Percentiles rank a stretch among this genome's conserved stretches.
Conservation (phyloP, 192 early-diverging fungal genomes). For the Coemansia nantahalensis region DNA sequence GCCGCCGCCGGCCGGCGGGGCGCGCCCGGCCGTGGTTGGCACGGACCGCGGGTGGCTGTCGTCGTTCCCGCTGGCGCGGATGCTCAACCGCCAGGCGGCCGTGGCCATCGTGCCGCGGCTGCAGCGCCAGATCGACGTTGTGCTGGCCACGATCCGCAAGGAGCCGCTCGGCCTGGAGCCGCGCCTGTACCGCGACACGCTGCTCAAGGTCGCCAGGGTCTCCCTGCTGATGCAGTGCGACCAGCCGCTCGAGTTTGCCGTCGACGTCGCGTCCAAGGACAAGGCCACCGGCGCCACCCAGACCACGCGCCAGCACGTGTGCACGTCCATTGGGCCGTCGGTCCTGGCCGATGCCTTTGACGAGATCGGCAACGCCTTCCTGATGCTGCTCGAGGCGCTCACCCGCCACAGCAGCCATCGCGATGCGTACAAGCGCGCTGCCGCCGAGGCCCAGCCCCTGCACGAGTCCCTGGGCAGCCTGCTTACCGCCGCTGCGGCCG, state of each 20-base stretch:
- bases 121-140: constrained; percentile 43
- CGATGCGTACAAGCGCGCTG: constrained; percentile 35
- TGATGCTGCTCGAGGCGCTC: constrained; percentile 47
- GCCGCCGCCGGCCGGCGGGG: background rate
- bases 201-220: constrained; percentile 38
- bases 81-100: constrained; percentile 42
- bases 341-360: constrained; percentile 28
- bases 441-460: constrained; percentile 33
- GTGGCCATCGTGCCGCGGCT: constrained; percentile 40
- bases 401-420: constrained; percentile 45
- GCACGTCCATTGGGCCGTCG: background rate
- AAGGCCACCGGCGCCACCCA: background rate
- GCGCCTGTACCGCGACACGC: constrained; percentile 49
- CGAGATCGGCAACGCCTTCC: constrained; percentile 31
- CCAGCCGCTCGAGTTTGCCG: constrained; percentile 6
- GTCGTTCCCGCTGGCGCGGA: constrained; percentile 44
- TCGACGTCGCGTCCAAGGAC: constrained; percentile 3
- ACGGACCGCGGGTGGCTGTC: constrained; percentile 31
- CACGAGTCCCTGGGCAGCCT: constrained; percentile 19
- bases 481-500: background rate
- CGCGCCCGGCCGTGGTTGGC: constrained; percentile 22
- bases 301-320: background rate
- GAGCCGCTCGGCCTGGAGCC: constrained; percentile 52
- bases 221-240: constrained; percentile 29
- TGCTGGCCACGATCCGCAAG: constrained; percentile 35